phyloP scores from a whole-genome alignment of 805 yeast species.

The Isabelozyma pseudorhagii region DNA sequence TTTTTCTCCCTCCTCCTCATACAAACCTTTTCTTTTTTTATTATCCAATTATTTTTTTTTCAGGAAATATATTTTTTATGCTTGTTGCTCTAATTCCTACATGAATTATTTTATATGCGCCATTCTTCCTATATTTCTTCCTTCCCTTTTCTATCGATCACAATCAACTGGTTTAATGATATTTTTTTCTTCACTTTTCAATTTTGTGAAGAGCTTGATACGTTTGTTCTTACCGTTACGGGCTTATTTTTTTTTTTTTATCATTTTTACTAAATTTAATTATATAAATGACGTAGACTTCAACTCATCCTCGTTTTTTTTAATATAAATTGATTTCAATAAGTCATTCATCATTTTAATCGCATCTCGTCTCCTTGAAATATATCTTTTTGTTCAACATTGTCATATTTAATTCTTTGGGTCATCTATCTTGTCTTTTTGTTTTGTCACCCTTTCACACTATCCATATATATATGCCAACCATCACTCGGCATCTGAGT shows the following conservation, averaged over 20 bases:
- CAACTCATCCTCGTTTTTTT: not conserved
- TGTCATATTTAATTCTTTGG: not conserved
- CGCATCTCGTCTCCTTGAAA: not conserved
- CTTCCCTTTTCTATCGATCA: not conserved
- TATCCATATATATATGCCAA: not conserved
- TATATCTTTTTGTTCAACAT: not conserved
- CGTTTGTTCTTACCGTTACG: not conserved
- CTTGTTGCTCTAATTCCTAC: not conserved
- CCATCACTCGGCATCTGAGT: not conserved
- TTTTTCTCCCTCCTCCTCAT: not conserved
- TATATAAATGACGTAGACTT: slow-evolving; percentile 5
- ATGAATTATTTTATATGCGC: not conserved
- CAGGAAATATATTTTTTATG: not conserved
- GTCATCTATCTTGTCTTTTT: not conserved
- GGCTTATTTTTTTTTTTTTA: not conserved
- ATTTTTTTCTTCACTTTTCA: not conserved
- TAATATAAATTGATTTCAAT: not conserved
- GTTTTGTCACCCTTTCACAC: too few species aligned
- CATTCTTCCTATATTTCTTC: not conserved
- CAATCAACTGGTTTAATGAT: not conserved
- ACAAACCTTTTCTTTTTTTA: not conserved
- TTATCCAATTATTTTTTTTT: too few species aligned
- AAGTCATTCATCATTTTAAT: not conserved
- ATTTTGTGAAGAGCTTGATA: not conserved
- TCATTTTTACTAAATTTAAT: not conserved